These are phyloP conservation scores for Dioscorea zingiberensis DNA, from an alignment of 106 monocot species.

Conservation along the genomic window DNA sequence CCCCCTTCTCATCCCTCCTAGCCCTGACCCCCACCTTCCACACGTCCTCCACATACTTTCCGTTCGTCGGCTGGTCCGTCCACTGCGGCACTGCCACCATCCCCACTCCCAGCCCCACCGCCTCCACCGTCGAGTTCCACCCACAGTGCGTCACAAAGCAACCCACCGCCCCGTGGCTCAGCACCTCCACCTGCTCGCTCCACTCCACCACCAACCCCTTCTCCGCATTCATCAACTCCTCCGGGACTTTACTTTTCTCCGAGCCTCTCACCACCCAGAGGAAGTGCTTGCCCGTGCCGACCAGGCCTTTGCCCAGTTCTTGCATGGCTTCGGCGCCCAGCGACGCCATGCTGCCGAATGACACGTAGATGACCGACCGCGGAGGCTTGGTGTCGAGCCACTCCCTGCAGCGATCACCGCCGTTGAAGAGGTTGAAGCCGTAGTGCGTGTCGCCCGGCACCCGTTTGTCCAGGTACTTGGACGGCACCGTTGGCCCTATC, in stretches of 20 bases:
- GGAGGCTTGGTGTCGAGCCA: slow-evolving; percentile 33
- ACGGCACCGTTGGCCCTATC: slow-evolving; percentile 36
- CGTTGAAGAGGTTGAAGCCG: slow-evolving; percentile 18
- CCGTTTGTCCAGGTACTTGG: slow-evolving; percentile 6
- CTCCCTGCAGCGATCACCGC: slow-evolving; percentile 6
- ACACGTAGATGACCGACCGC: slow-evolving; percentile 37
- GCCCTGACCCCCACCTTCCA: slow-evolving; percentile 47
- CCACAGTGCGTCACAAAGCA: slow-evolving; percentile 69
- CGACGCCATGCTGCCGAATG: slow-evolving; percentile 35
- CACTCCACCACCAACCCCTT: slow-evolving; percentile 26
- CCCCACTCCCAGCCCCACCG: slow-evolving; percentile 30
- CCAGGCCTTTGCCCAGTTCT: slow-evolving; percentile 25
- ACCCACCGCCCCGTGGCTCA: slow-evolving; percentile 37
- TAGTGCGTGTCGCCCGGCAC: slow-evolving; percentile 18
- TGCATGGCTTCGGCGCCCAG: slow-evolving; percentile 8
- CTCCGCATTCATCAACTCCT: slow-evolving; percentile 1
- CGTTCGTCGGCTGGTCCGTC: slow-evolving; percentile 66
- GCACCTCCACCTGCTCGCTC: slow-evolving; percentile 45
- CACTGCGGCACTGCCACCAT: slow-evolving; percentile 55
- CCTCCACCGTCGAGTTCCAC: slow-evolving; percentile 72
- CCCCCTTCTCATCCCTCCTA: slow-evolving; percentile 11
- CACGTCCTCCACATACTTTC: slow-evolving; percentile 45
- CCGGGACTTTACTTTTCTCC: slow-evolving; percentile 1
- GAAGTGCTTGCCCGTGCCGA: slow-evolving; percentile 8
- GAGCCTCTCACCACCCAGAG: slow-evolving; percentile 42